A percentile compares a stretch with the other conserved stretches of the same genome.
Evolutionary conservation across 2,329 filamentous ascomycete genomes (phyloP).

Genomic region (Microcyclospora pomicola): DNA sequence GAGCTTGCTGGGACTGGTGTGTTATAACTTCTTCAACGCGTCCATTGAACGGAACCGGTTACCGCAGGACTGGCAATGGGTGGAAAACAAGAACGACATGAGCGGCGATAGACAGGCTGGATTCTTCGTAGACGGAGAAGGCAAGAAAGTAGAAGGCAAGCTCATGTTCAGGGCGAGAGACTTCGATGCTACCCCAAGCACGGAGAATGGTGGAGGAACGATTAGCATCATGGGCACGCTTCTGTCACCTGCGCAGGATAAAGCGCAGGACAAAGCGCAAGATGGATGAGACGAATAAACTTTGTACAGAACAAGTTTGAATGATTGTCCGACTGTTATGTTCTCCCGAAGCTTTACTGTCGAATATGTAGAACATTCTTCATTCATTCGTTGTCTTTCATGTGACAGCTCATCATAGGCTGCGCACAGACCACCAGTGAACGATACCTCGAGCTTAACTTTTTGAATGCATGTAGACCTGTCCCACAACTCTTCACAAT

Average conservation of each 20-base stretch:
- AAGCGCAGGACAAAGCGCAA: too few relatives aligned
- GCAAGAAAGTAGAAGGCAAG: conserved; percentile 54
- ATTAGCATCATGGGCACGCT: conserved; percentile 82
- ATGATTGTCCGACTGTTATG: too few relatives aligned
- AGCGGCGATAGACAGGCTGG: conserved; percentile 37
- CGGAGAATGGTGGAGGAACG: conserved; percentile 60
- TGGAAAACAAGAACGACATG: conserved; percentile 39
- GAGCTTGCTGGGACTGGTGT: conserved; percentile 76
- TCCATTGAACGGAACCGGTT: conserved; percentile 66
- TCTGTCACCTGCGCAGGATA: conserved; percentile 32
- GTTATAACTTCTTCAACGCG: conserved; percentile 85
- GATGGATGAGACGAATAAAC: too few relatives aligned
- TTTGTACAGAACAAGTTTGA: too few relatives aligned
- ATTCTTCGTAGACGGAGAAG: conserved; percentile 62
- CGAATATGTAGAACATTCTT: too few relatives aligned
- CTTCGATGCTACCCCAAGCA: conserved; percentile 55
- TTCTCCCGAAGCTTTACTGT: too few relatives aligned
- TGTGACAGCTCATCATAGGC: too few relatives aligned
- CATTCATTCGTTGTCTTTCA: too few relatives aligned
- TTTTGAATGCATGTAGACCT: too few relatives aligned
- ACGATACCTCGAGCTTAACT: too few relatives aligned
- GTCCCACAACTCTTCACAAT: too few relatives aligned
- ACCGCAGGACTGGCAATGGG: conserved; percentile 68
- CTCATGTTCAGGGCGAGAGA: conserved; percentile 69
- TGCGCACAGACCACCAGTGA: too few relatives aligned